Evolutionary conservation across 768 basidiomycete species (phyloP), one percentile per base, ranked within the genome.

Genomic region (Nidularia pulvinata): DNA sequence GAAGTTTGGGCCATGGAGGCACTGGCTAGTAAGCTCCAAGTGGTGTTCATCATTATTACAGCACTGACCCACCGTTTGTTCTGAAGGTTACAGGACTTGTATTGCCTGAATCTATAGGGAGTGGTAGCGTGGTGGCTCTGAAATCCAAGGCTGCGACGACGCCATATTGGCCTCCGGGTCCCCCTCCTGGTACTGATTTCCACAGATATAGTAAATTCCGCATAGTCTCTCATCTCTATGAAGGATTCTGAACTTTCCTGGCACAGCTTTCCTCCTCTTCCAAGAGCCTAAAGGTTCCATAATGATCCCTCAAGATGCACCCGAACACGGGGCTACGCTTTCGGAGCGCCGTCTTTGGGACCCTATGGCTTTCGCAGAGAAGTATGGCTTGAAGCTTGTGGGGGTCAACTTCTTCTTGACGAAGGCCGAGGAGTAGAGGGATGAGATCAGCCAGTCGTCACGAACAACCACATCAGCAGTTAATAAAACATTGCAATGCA

Each of bases 331-430:
- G 16, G 69, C 65, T 3, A 70, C 69, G n/a, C 57, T 73, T 5
- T 74, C 73, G 49, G 73, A 79, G 37, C 70, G 86, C 10, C 68
- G 74, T 2, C 78, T 67, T 34, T 88, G 86, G 86, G 72, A 82
- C n/a, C 79, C 78, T 4, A 55, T 76, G 7, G 63, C 60, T 2
- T 87, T 88, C 61, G 85, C 77, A 19, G 66, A 79, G 6, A 63
- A 65, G 57, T 69, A 85, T 56, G 75, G 75, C 0, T 65, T 88
- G 46, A 80, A 75, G 64, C 68, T 86, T 5, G 83, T 86, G 16
- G 86, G 81, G 10, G 81, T 75, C 11, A 86, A 81, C 59, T 86
- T 78, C 61, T 80, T 86, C 59, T 54, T 79, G 48, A 77, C 81
- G 6, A 62, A 67, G 49, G 63, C 67, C 14, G 51, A 51, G n/a